Percentiles rank a stretch among this genome's conserved stretches.
Evolutionary conservation across 768 basidiomycete genomes (phyloP).

Genomic region (Tylopilus sp.): DNA sequence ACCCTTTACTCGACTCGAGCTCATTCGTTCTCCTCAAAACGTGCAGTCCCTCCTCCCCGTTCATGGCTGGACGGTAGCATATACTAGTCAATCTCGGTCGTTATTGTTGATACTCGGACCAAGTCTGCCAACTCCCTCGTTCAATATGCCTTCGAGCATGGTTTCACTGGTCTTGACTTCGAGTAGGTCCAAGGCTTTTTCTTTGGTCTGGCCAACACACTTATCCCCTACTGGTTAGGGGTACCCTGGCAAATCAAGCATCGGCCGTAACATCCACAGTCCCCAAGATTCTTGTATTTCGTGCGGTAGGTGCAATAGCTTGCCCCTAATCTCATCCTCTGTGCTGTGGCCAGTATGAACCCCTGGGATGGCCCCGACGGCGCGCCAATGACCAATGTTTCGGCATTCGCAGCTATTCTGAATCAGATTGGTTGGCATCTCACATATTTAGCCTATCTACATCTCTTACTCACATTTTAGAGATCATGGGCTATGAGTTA

Average conservation of each 20-base stretch:
- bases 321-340: slow-evolving; percentile 59
- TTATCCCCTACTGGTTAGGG: slow-evolving; percentile 65
- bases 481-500: slow-evolving; percentile 71
- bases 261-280: slow-evolving; percentile 65
- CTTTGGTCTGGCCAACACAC: background rate
- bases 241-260: slow-evolving; percentile 68
- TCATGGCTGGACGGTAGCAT: slow-evolving; percentile 67
- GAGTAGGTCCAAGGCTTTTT: slow-evolving; percentile 47
- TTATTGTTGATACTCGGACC: slow-evolving; percentile 50
- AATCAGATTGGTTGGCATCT: slow-evolving; percentile 61
- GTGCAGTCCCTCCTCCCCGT: slow-evolving; percentile 58
- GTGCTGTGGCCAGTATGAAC: slow-evolving; percentile 62
- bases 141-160: slow-evolving; percentile 44
- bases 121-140: slow-evolving; percentile 54
- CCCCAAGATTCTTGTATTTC: slow-evolving; percentile 70
- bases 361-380: slow-evolving; percentile 65
- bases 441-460: background rate
- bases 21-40: slow-evolving; percentile 31
- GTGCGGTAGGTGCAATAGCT: slow-evolving; percentile 63
- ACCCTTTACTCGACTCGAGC: background rate
- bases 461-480: slow-evolving; percentile 35
- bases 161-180: slow-evolving; percentile 64
- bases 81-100: slow-evolving; percentile 60
- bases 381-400: slow-evolving; percentile 56
- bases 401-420: slow-evolving; percentile 60